Conservation (phyloP, 1,139 yeast species). For the Sporopachydermia cereana region DNA sequence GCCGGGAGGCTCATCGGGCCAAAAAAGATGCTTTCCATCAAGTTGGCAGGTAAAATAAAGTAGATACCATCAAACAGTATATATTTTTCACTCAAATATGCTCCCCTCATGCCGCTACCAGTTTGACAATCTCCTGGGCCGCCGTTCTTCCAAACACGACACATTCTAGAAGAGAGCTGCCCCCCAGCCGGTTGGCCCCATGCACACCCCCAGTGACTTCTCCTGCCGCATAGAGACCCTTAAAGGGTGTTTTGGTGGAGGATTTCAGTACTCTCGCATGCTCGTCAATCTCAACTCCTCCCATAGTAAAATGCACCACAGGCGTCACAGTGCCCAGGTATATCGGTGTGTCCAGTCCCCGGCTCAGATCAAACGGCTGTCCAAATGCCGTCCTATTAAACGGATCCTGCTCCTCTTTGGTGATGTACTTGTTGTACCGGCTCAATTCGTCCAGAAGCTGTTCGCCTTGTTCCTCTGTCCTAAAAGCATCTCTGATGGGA, state of each 20-base stretch:
- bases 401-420: conserved; percentile 7
- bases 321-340: conserved; percentile 34
- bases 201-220: conserved; percentile 69
- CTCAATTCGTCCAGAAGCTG: conserved; percentile 5
- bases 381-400: conserved; percentile 8
- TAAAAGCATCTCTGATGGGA: background rate
- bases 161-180: conserved; percentile 60
- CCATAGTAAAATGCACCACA: conserved; percentile 70
- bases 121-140: conserved; percentile 17
- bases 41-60: too few relatives aligned
- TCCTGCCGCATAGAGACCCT: conserved; percentile 57
- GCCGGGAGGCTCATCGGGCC: too few relatives aligned
- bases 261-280: conserved; percentile 38
- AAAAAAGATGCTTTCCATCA: too few relatives aligned
- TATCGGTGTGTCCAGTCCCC: conserved; percentile 6
- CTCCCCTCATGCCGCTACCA: too few relatives aligned
- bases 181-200: conserved; percentile 59
- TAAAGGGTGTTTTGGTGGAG: conserved; percentile 24
- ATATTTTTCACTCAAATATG: too few relatives aligned
- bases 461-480: background rate
- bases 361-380: conserved; percentile 8
- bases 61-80: too few relatives aligned
- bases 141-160: conserved; percentile 58
- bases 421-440: conserved; percentile 7
- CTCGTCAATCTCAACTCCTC: conserved; percentile 54